phyloP scores from a whole-genome alignment of 2,329 filamentous ascomycete species.

The Trichoderma sp. region DNA sequence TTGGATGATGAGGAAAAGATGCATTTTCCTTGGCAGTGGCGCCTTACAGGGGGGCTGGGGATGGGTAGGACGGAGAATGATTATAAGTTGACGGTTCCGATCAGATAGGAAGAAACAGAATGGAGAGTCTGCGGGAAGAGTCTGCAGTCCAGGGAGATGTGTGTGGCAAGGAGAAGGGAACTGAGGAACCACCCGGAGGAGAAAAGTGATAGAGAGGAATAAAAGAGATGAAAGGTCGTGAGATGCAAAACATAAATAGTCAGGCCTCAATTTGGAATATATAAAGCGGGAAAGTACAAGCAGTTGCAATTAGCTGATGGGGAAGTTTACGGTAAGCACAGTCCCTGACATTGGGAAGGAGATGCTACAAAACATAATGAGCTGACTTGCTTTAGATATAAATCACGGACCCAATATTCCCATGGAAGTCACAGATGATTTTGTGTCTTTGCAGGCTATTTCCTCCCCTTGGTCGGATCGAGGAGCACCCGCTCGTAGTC shows the following conservation, averaged over 20 bases:
- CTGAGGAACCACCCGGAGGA: not conserved
- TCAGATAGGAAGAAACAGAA: not conserved
- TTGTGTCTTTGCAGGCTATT: not conserved
- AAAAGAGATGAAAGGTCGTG: not conserved
- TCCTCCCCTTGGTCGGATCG: not conserved
- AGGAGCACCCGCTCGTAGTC: not conserved
- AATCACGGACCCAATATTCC: no score
- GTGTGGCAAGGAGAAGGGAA: not conserved
- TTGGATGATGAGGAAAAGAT: not conserved
- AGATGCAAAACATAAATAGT: not conserved
- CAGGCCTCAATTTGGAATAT: not conserved
- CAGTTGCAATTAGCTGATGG: no score
- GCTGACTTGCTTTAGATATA: not conserved
- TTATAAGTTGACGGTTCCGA: not conserved
- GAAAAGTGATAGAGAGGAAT: not conserved
- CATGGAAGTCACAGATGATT: not conserved
- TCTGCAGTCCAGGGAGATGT: not conserved
- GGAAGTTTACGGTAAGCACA: not conserved
- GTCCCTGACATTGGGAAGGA: not conserved
- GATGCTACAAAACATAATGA: not conserved
- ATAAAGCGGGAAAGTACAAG: not conserved
- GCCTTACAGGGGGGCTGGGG: not conserved
- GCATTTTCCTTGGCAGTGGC: not conserved
- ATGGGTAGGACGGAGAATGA: not conserved
- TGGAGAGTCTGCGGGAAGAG: not conserved